These are phyloP conservation scores for Nicotiana otophora DNA, from an alignment of 257 asterid species.

Conservation along the genomic window DNA sequence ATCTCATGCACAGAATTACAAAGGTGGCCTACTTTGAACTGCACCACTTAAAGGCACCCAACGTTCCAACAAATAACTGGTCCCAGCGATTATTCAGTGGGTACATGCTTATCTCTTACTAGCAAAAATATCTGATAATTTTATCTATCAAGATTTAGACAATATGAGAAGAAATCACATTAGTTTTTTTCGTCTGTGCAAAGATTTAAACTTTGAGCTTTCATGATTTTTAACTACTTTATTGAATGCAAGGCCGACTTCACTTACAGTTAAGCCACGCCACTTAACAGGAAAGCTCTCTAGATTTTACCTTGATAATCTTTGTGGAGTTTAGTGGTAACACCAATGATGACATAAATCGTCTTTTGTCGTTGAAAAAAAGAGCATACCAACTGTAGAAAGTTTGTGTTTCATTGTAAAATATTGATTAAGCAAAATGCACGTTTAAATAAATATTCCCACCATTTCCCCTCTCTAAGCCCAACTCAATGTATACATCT, in stretches of 20 bases:
- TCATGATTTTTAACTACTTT: neutral
- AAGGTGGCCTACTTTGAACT: neutral
- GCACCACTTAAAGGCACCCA: neutral
- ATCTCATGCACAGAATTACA: neutral
- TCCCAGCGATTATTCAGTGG: neutral
- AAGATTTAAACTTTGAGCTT: neutral
- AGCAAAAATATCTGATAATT: neutral
- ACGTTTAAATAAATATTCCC: slow-evolving; percentile 16
- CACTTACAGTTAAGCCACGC: neutral
- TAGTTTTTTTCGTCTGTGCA: neutral
- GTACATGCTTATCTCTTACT: neutral
- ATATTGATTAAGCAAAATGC: neutral
- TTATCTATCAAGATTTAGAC: neutral
- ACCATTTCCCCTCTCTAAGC: slow-evolving; percentile 37
- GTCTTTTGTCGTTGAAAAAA: neutral
- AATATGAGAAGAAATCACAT: neutral
- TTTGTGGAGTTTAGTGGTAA: neutral
- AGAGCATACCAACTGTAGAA: neutral
- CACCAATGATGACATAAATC: neutral
- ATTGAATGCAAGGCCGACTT: neutral
- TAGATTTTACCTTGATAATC: neutral
- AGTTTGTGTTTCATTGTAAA: neutral
- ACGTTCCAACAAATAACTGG: neutral
- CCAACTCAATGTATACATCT: too few species aligned
- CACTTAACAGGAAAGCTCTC: neutral